These are phyloP conservation scores for Lipomyces lipofer DNA, from an alignment of 805 yeast species.

Conservation along the genomic window DNA sequence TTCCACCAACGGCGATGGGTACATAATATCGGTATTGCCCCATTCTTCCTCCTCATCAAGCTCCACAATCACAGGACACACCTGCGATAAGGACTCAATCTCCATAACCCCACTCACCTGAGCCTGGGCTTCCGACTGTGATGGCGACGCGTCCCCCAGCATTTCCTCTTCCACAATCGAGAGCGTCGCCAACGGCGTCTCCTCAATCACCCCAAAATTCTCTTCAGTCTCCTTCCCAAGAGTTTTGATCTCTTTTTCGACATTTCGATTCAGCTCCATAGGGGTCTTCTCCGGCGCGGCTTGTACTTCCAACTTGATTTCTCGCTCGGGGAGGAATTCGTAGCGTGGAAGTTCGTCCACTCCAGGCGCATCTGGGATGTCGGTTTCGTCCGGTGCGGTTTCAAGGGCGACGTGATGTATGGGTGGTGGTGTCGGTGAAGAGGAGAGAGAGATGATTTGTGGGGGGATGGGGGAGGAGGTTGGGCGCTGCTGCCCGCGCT, in stretches of 20 bases:
- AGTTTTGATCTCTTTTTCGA: background rate
- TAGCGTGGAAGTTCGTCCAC: constrained; percentile 8
- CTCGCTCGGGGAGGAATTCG: background rate
- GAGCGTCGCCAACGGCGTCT: background rate
- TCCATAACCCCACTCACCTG: too few relatives aligned
- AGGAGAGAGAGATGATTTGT: too few relatives aligned
- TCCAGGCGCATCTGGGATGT: constrained; percentile 16
- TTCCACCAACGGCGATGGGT: too few relatives aligned
- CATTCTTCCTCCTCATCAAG: too few relatives aligned
- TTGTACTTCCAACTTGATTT: background rate
- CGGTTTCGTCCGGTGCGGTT: constrained; percentile 2
- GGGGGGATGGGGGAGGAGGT: too few relatives aligned
- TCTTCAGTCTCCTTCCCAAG: background rate
- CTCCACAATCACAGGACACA: too few relatives aligned
- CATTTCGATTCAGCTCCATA: background rate
- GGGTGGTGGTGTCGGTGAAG: background rate
- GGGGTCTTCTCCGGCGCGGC: background rate
- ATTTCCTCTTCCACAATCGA: background rate
- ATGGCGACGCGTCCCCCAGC: too few relatives aligned
- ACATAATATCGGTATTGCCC: too few relatives aligned
- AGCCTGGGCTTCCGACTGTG: too few relatives aligned
- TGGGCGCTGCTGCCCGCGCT: too few relatives aligned
- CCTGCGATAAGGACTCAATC: too few relatives aligned
- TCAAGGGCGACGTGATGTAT: constrained; percentile 20
- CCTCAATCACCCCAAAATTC: background rate